These are phyloP conservation scores for Bertia moriformis DNA, from an alignment of 2,329 filamentous ascomycete species.

Conservation along the genomic window DNA sequence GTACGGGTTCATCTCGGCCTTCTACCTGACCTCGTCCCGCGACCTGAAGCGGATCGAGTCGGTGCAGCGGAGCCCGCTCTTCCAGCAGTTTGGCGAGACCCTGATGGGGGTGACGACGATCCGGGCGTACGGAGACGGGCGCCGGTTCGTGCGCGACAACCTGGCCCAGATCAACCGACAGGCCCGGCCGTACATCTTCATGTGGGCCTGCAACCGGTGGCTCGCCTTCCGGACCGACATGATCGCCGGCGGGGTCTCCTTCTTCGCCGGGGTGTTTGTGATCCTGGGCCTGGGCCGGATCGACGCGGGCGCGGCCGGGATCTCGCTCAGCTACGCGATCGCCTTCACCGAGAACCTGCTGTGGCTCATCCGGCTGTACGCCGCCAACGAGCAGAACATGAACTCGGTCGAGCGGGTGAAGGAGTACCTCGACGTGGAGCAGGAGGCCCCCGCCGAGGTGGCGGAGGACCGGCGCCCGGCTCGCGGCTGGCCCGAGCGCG, in stretches of 20 bases:
- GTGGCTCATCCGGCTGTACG: slow-evolving; percentile 89
- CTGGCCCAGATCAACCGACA: slow-evolving; percentile 77
- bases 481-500: neutral
- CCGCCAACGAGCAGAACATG: slow-evolving; percentile 97
- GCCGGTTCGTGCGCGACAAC: slow-evolving; percentile 86
- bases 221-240: slow-evolving; percentile 83
- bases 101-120: slow-evolving; percentile 91
- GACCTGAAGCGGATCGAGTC: slow-evolving; percentile 92
- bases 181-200: slow-evolving; percentile 82
- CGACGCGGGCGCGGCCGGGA: slow-evolving; percentile 79
- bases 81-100: slow-evolving; percentile 96
- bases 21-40: slow-evolving; percentile 85
- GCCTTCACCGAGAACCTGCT: slow-evolving; percentile 94
- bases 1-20: slow-evolving; percentile 69
- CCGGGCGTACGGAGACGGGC: slow-evolving; percentile 85
- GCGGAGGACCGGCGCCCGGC: slow-evolving; percentile 62
- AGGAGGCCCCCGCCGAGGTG: slow-evolving; percentile 69
- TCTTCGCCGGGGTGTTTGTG: slow-evolving; percentile 86
- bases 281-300: slow-evolving; percentile 69
- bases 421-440: slow-evolving; percentile 91
- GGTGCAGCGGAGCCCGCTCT: slow-evolving; percentile 82
- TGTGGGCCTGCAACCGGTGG: slow-evolving; percentile 97
- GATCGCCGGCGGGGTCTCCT: slow-evolving; percentile 78
- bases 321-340: slow-evolving; percentile 89
- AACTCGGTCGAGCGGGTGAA: slow-evolving; percentile 96